Conservation (phyloP, 441 rosid species). For the Gossypium trilobum region DNA sequence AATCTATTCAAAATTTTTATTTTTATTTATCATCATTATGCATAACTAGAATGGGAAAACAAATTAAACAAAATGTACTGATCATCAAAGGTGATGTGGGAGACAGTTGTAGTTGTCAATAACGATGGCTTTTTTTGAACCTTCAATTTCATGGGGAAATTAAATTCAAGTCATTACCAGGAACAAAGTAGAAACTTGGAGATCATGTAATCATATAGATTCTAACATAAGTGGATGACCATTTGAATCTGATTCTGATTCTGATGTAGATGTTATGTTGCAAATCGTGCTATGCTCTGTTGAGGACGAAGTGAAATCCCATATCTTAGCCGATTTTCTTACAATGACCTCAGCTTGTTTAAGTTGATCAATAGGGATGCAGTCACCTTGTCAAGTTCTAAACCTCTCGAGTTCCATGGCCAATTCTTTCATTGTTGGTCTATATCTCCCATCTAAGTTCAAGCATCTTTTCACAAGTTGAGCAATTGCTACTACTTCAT, state of each 20-base stretch:
- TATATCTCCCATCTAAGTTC: conserved; percentile 26
- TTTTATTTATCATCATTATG: too few species aligned
- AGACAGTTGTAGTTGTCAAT: too few species aligned
- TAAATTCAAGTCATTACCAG: too few species aligned
- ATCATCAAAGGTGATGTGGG: too few species aligned
- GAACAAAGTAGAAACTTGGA: not conserved
- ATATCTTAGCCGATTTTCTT: not conserved
- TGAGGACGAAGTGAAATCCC: not conserved
- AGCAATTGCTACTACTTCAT: conserved; percentile 18
- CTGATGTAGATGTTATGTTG: not conserved
- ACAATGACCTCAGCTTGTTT: not conserved
- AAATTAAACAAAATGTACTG: too few species aligned
- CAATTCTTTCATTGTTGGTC: conserved; percentile 31
- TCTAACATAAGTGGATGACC: too few species aligned
- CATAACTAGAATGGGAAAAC: too few species aligned
- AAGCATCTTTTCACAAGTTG: conserved; percentile 24
- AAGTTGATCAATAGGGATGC: not conserved
- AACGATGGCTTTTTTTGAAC: too few species aligned
- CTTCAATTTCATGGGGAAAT: too few species aligned
- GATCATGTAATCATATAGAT: not conserved
- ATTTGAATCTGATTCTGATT: too few species aligned
- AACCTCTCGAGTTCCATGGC: conserved; percentile 23
- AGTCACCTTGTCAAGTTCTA: not conserved
- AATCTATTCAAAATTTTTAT: too few species aligned
- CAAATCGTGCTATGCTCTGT: not conserved